Evolutionary conservation across 768 basidiomycete species (phyloP).

Genomic region (Boletellus sp.): DNA sequence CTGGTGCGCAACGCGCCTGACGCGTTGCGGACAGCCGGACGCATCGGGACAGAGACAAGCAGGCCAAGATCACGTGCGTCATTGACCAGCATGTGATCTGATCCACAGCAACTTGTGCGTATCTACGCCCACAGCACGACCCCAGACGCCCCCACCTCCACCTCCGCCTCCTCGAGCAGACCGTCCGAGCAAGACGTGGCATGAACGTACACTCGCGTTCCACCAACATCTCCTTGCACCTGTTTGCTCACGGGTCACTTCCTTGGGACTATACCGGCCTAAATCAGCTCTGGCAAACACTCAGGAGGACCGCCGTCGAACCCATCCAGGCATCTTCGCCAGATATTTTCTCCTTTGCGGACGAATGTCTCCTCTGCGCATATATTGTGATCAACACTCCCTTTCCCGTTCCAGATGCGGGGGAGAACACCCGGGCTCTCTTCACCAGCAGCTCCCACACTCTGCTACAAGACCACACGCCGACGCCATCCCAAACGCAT

Average conservation of each 20-base stretch:
- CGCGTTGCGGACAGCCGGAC: conserved; percentile 17
- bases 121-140: background rate
- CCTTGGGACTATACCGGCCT: background rate
- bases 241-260: background rate
- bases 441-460: background rate
- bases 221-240: conserved; percentile 9
- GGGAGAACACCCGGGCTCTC: background rate
- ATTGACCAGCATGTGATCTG: too few species aligned
- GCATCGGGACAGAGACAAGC: conserved; percentile 8
- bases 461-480: too few species aligned
- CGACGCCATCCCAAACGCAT: background rate
- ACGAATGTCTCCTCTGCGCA: conserved; percentile 31
- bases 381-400: conserved; percentile 8
- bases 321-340: conserved; percentile 24
- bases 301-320: conserved; percentile 26
- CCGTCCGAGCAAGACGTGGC: background rate
- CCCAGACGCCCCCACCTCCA: conserved; percentile 1
- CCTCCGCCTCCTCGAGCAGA: background rate
- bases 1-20: conserved; percentile 8
- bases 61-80: background rate
- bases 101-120: conserved; percentile 19
- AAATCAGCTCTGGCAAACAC: conserved; percentile 19
- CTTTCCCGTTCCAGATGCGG: background rate
- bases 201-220: conserved; percentile 14
- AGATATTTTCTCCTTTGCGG: conserved; percentile 21